phyloP scores from a whole-genome alignment of 2,329 filamentous ascomycete species.

The Botryotinia convoluta region DNA sequence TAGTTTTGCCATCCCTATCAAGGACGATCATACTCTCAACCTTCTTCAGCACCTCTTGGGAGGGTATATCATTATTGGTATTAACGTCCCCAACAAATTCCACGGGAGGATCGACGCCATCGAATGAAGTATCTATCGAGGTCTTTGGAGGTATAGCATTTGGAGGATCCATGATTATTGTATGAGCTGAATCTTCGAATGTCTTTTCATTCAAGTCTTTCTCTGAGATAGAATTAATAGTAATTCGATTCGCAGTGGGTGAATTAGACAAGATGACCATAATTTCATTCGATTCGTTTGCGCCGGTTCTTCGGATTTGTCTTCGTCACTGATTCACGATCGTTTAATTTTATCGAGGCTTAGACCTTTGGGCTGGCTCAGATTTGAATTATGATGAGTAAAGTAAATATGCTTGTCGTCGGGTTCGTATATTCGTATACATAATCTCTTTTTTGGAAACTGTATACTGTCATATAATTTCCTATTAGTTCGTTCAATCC shows the following conservation, averaged over 20 bases:
- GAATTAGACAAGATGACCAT: constrained; percentile 19
- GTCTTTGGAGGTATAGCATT: constrained; percentile 12
- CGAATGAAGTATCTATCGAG: constrained; percentile 22
- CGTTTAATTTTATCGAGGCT: neutral
- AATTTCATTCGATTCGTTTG: constrained; percentile 10
- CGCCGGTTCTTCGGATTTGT: neutral
- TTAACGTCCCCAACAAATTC: constrained; percentile 57
- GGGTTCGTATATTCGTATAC: neutral
- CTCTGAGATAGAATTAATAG: neutral
- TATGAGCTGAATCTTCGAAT: neutral
- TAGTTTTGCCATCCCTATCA: constrained; percentile 35
- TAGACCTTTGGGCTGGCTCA: neutral
- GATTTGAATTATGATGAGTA: neutral
- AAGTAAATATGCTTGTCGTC: neutral
- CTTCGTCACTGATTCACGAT: constrained; percentile 8
- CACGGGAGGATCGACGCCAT: constrained; percentile 34
- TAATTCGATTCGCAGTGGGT: neutral
- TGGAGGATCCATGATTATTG: constrained; percentile 6
- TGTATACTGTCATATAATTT: neutral
- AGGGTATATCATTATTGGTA: constrained; percentile 55
- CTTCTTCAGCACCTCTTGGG: constrained; percentile 47
- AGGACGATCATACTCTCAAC: constrained; percentile 44
- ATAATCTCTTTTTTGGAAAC: too few relatives aligned
- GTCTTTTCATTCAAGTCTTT: neutral
- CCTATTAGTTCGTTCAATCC: neutral